Evolutionary conservation across 1,284 basidiomycete genomes (phyloP), one percentile per base, ranked within the genome.

Genomic region (Sanghuangporus sanghuang): DNA sequence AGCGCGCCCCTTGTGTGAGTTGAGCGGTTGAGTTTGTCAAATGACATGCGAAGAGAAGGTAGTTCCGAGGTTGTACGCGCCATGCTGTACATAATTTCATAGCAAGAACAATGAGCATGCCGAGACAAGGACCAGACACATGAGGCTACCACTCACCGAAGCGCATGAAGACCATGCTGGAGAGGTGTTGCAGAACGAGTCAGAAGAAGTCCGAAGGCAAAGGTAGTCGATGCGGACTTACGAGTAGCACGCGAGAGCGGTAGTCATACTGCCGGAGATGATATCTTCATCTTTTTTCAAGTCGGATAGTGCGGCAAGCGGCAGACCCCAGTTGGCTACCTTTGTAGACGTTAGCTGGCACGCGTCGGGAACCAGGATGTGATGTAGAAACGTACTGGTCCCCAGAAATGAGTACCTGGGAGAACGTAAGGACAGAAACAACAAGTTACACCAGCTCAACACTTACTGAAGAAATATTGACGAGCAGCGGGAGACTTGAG

Each of bases 241-340:
- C 94, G 96, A 98, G 77, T 98, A 98, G 64, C 80, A 83, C 14
- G 87, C 84, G 48, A 98, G 83, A 18, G 96, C 92, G 23, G 91
- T 87, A 5, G 93, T 96, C 95, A 98, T 98, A 39, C 94, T 85
- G 21, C 95, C 93, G 59, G 95, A 96, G 70, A 98, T 98, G 73
- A 93, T 83, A 70, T 96, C 93, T 76, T 96, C 93, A 84, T 96
- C 93, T 75, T 96, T 96, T 71, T 79, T 80, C 71, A 97, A 79
- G 78, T 98, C 96, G 4, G 94, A 75, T 53, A 98, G 77, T 46
- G 95, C 95, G 68, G 95, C 95, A 48, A 98, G 77, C 62, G 95
- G 95, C 38, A 98, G 85, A 71, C 95, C 96, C 92, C 96, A 98
- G 81, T 98, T 98, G 60, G 96, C 96, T 65, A 95, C 88, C 91